A percentile compares a stretch with the other conserved stretches of the same genome.
Conservation (phyloP, 1,284 basidiomycete genomes). For the Meira nashicola region DNA sequence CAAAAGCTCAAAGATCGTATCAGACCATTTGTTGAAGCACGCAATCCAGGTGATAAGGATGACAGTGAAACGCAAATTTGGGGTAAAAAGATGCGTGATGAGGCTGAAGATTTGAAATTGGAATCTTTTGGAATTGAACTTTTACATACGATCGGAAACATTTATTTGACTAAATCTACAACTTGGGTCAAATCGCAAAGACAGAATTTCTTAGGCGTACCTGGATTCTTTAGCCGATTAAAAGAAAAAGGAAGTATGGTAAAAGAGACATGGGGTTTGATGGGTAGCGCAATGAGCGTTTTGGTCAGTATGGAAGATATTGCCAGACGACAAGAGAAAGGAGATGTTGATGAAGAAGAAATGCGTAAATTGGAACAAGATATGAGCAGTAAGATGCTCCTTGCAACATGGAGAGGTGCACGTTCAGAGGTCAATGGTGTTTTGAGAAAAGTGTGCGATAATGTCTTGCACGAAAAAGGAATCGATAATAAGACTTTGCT, state of each 20-base stretch:
- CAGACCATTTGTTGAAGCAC: constrained; percentile 59
- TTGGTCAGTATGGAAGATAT: constrained; percentile 70
- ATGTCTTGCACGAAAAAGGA: constrained; percentile 50
- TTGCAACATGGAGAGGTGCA: constrained; percentile 24
- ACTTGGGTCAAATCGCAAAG: constrained; percentile 72
- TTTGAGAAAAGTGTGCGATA: constrained; percentile 46
- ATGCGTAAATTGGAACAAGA: constrained; percentile 79
- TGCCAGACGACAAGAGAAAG: constrained; percentile 81
- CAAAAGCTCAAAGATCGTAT: constrained; percentile 51
- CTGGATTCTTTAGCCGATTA: constrained; percentile 85
- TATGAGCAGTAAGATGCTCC: constrained; percentile 70
- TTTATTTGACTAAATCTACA: constrained; percentile 88
- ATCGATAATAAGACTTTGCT: constrained; percentile 43
- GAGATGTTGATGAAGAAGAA: constrained; percentile 71
- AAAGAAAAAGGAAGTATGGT: constrained; percentile 85
- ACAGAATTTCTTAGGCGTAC: constrained; percentile 73
- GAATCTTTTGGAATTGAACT: constrained; percentile 98
- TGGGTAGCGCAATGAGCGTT: constrained; percentile 60
- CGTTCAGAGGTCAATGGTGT: constrained; percentile 43
- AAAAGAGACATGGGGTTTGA: constrained; percentile 54
- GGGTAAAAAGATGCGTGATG: constrained; percentile 70
- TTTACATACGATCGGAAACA: constrained; percentile 57
- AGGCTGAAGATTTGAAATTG: constrained; percentile 93
- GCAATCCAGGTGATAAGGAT: constrained; percentile 75
- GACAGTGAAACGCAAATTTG: constrained; percentile 67